Conservation (phyloP, 139 green algal genomes). For the Volvox africanus region DNA sequence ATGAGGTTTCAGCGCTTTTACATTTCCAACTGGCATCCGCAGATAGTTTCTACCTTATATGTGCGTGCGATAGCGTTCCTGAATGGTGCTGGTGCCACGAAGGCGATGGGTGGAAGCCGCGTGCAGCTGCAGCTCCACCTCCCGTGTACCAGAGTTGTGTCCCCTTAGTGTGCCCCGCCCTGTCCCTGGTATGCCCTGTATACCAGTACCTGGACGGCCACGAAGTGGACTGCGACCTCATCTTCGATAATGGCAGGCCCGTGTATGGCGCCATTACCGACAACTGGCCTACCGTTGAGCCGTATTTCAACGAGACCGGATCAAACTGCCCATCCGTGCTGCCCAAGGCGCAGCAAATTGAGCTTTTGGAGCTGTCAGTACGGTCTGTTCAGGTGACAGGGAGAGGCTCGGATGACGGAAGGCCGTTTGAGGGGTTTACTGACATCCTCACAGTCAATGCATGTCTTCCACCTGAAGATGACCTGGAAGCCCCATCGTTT, state of each 20-base stretch:
- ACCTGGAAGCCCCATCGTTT: too few relatives aligned
- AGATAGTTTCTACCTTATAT: too few relatives aligned
- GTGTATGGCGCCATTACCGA: constrained; percentile 90
- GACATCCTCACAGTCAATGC: too few relatives aligned
- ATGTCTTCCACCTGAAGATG: too few relatives aligned
- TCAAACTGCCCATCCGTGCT: constrained; percentile 90
- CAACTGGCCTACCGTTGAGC: constrained; percentile 86
- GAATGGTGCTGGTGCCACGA: too few relatives aligned
- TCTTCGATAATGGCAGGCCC: constrained; percentile 80
- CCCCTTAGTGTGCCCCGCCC: background rate
- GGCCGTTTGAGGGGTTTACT: background rate
- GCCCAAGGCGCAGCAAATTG: constrained; percentile 77
- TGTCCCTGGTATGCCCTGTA: background rate
- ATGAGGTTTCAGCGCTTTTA: too few relatives aligned
- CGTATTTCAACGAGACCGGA: constrained; percentile 96
- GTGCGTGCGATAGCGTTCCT: too few relatives aligned
- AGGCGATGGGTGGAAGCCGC: too few relatives aligned
- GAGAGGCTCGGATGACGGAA: background rate
- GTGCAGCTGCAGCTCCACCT: too few relatives aligned
- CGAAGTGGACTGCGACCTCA: constrained; percentile 79
- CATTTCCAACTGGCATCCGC: too few relatives aligned
- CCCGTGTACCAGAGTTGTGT: too few relatives aligned
- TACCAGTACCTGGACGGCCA: constrained; percentile 53
- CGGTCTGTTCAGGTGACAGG: constrained; percentile 67
- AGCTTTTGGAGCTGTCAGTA: constrained; percentile 85